Conservation (phyloP, 106 monocot genomes). For the Gastrodia elata region DNA sequence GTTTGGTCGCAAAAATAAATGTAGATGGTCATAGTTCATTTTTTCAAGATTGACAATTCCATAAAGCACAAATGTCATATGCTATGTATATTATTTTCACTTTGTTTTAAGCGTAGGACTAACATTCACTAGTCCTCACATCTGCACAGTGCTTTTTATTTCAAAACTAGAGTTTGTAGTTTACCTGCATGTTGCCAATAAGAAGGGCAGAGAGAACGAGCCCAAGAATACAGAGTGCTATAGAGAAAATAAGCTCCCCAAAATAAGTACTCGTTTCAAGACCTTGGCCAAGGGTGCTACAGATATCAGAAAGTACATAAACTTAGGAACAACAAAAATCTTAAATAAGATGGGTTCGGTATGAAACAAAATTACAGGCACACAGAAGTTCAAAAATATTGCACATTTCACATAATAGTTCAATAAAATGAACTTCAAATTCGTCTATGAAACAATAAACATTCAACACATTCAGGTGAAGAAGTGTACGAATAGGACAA, state of each 20-base stretch:
- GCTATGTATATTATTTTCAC: too few relatives aligned
- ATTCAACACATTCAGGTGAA: background rate
- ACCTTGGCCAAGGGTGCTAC: slow-evolving; percentile 92
- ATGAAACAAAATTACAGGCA: background rate
- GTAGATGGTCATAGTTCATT: too few relatives aligned
- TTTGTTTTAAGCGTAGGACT: too few relatives aligned
- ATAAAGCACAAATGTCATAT: too few relatives aligned
- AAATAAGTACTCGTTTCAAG: slow-evolving; percentile 66
- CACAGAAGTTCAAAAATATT: background rate
- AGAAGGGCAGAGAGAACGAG: slow-evolving; percentile 90
- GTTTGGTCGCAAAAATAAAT: too few relatives aligned
- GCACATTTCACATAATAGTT: background rate
- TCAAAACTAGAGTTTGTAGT: background rate
- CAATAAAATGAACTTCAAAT: background rate
- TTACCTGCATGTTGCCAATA: slow-evolving; percentile 96
- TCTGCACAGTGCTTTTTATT: background rate
- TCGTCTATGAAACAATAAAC: too few relatives aligned
- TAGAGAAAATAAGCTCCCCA: slow-evolving; percentile 87
- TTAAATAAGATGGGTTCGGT: background rate
- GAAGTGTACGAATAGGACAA: too few relatives aligned
- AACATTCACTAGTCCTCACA: too few relatives aligned
- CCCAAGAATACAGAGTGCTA: slow-evolving; percentile 68
- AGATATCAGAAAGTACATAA: slow-evolving; percentile 2
- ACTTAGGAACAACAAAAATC: background rate
- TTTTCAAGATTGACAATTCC: too few relatives aligned